Evolutionary conservation across 768 basidiomycete genomes (phyloP).

Genomic region (Auricularia auricula-judae): DNA sequence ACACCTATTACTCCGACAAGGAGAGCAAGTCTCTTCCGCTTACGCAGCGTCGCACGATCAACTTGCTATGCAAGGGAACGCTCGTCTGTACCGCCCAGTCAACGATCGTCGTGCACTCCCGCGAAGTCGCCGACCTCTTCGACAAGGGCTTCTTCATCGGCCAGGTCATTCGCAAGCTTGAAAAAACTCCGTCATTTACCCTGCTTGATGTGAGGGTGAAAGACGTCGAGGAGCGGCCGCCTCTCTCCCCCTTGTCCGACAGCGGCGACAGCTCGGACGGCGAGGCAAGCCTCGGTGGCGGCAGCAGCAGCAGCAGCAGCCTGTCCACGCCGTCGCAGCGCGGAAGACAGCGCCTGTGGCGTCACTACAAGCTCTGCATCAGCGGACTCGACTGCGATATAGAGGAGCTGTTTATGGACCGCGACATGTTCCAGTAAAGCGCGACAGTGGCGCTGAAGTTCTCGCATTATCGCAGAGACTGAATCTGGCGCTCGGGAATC

Average conservation of each 20-base stretch:
- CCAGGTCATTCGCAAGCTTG: slow-evolving; percentile 51
- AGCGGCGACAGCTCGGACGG: not conserved
- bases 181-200: slow-evolving; percentile 43
- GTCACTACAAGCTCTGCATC: slow-evolving; percentile 46
- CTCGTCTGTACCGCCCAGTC: slow-evolving; percentile 56
- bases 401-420: slow-evolving; percentile 53
- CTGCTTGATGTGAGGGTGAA: slow-evolving; percentile 48
- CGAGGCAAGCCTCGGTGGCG: not conserved
- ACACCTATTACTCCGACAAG: slow-evolving; percentile 20
- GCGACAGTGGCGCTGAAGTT: too few species aligned
- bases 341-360: slow-evolving; percentile 27
- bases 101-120: slow-evolving; percentile 47
- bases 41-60: slow-evolving; percentile 52
- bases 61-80: slow-evolving; percentile 44
- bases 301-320: not conserved
- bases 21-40: slow-evolving; percentile 25
- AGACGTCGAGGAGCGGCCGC: slow-evolving; percentile 12
- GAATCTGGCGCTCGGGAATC: too few species aligned
- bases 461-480: too few species aligned
- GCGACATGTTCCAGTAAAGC: slow-evolving; percentile 44
- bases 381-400: slow-evolving; percentile 58
- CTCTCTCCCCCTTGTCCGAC: not conserved
- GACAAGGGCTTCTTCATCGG: slow-evolving; percentile 59
- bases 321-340: not conserved
- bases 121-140: slow-evolving; percentile 45